Evolutionary conservation across 345 rosid genomes (phyloP).

Genomic region (Gossypium stocksii): DNA sequence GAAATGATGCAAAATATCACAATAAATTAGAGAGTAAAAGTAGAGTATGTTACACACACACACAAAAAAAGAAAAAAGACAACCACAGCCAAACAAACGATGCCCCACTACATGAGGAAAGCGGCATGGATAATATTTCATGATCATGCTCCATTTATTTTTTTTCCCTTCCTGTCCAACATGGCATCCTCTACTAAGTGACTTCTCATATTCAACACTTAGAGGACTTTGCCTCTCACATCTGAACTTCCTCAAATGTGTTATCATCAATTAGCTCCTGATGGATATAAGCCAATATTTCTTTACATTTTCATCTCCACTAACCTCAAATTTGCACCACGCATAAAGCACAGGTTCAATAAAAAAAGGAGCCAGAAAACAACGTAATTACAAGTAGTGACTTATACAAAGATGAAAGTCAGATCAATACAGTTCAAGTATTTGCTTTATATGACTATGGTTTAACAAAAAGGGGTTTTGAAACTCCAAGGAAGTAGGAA

Average conservation of each 20-base stretch:
- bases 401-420: neutral
- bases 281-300: neutral
- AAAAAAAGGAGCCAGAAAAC: neutral
- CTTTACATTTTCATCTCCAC: slow-evolving; percentile 1
- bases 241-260: neutral
- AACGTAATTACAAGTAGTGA: neutral
- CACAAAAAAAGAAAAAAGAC: neutral
- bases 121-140: neutral
- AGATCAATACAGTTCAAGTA: neutral
- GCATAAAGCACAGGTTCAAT: neutral
- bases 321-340: neutral
- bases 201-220: neutral
- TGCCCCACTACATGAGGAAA: neutral
- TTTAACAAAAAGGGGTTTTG: neutral
- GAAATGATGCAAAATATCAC: neutral
- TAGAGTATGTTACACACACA: neutral
- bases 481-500: neutral
- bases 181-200: neutral
- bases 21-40: neutral
- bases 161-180: neutral
- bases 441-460: too few species aligned
- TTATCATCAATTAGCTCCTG: neutral
- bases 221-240: neutral
- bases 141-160: neutral
- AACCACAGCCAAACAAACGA: neutral